A percentile compares a stretch with the other conserved stretches of the same genome.
Evolutionary conservation across 2,329 filamentous ascomycete genomes (phyloP).

Genomic region (Fonsecaea erecta): DNA sequence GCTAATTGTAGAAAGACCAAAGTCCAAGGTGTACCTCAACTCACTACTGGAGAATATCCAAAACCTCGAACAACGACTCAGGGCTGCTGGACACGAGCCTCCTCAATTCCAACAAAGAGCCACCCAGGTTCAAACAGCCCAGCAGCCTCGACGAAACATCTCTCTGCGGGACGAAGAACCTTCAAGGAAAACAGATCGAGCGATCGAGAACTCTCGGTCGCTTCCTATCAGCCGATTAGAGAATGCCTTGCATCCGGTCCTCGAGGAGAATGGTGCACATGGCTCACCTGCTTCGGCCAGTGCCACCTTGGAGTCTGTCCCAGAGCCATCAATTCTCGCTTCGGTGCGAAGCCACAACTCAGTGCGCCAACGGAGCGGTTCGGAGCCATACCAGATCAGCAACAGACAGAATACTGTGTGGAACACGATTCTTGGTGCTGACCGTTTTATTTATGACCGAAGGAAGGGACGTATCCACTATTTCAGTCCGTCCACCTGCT

Average conservation of each 20-base stretch:
- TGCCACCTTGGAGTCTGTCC: neutral
- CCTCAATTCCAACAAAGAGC: neutral
- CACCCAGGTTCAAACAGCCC: neutral
- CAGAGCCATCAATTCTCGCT: neutral
- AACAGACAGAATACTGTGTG: neutral
- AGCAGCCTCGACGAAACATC: neutral
- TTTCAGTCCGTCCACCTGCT: conserved; percentile 12
- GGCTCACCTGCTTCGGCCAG: neutral
- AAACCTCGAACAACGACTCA: neutral
- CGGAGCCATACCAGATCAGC: neutral
- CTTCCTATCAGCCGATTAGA: neutral
- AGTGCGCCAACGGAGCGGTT: neutral
- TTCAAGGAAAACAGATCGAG: neutral
- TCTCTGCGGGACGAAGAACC: neutral
- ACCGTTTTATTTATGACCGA: conserved; percentile 9
- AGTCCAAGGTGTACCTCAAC: conserved; percentile 1
- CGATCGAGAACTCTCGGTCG: neutral
- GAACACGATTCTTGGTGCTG: neutral
- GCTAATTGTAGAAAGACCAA: neutral
- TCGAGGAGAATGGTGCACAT: neutral
- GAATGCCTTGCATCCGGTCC: neutral
- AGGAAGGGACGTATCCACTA: conserved; percentile 10
- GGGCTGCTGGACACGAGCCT: neutral
- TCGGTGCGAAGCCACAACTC: neutral
- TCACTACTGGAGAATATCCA: conserved; percentile 1